phyloP scores from a whole-genome alignment of 2,329 filamentous ascomycete species.

The Lasiodiplodia sp. region DNA sequence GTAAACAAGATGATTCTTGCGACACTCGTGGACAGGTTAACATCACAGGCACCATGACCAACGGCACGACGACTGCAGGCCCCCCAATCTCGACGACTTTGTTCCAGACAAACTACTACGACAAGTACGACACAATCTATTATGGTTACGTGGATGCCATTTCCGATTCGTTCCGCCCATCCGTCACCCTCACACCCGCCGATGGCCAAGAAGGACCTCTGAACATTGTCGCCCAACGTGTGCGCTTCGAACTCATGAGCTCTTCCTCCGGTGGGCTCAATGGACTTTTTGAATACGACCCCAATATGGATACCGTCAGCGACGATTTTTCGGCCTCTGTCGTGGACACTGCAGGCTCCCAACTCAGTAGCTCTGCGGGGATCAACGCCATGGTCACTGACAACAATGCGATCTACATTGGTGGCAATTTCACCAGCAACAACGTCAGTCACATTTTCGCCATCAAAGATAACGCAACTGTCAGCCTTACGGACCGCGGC shows the following conservation, averaged over 20 bases:
- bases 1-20: constrained; percentile 80
- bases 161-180: constrained; percentile 76
- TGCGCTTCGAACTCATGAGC: constrained; percentile 78
- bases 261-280: constrained; percentile 83
- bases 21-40: constrained; percentile 79
- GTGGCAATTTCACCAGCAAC: constrained; percentile 79
- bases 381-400: constrained; percentile 73
- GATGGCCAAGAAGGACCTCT: constrained; percentile 68
- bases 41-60: constrained; percentile 74
- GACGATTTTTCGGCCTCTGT: constrained; percentile 74
- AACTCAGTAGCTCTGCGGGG: constrained; percentile 70
- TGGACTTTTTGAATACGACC: constrained; percentile 88
- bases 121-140: constrained; percentile 96
- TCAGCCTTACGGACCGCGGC: constrained; percentile 71
- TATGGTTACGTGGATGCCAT: constrained; percentile 82
- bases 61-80: constrained; percentile 42
- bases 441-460: constrained; percentile 78
- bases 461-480: constrained; percentile 69
- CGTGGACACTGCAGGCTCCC: constrained; percentile 77
- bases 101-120: constrained; percentile 92
- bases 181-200: constrained; percentile 77
- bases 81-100: constrained; percentile 66
- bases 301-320: constrained; percentile 65
- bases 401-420: constrained; percentile 72
- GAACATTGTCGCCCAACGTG: constrained; percentile 86